phyloP scores from a whole-genome alignment of 805 yeast species.

The Clavispora phyllophila region DNA sequence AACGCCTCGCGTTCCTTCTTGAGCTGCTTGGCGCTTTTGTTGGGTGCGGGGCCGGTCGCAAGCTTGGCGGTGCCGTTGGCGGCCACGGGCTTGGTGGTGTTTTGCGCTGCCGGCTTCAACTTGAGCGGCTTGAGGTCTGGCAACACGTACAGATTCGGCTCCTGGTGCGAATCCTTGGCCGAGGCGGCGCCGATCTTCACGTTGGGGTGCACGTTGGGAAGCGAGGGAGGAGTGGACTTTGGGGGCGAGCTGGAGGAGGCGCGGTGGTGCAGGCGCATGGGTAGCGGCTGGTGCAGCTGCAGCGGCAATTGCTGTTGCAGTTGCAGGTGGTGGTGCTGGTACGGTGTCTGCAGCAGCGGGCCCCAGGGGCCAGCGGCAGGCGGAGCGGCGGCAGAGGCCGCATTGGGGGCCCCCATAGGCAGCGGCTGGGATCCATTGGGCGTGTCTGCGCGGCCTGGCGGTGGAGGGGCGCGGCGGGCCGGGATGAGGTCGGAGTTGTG shows the following conservation, averaged over 20 bases:
- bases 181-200: constrained; percentile 20
- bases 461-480: constrained; percentile 53
- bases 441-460: constrained; percentile 27
- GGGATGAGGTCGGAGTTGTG: constrained; percentile 35
- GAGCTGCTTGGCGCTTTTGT: constrained; percentile 36
- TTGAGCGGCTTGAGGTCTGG: constrained; percentile 10
- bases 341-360: constrained; percentile 11
- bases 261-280: constrained; percentile 3
- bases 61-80: not conserved
- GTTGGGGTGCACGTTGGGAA: constrained; percentile 26
- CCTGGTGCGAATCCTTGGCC: not conserved
- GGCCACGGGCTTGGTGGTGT: not conserved
- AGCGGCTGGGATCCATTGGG: no score
- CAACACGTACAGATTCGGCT: not conserved
- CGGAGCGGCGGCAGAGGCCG: no score
- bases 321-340: not conserved
- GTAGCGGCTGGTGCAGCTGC: constrained; percentile 1
- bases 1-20: constrained; percentile 42
- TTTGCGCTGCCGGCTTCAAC: constrained; percentile 1
- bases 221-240: constrained; percentile 22
- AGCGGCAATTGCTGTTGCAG: not conserved
- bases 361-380: no score
- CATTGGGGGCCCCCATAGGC: no score
- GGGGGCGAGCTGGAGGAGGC: constrained; percentile 4
- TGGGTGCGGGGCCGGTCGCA: not conserved